phyloP scores from a whole-genome alignment of 192 early-diverging fungal species.

The Chytriomyces sp. region DNA sequence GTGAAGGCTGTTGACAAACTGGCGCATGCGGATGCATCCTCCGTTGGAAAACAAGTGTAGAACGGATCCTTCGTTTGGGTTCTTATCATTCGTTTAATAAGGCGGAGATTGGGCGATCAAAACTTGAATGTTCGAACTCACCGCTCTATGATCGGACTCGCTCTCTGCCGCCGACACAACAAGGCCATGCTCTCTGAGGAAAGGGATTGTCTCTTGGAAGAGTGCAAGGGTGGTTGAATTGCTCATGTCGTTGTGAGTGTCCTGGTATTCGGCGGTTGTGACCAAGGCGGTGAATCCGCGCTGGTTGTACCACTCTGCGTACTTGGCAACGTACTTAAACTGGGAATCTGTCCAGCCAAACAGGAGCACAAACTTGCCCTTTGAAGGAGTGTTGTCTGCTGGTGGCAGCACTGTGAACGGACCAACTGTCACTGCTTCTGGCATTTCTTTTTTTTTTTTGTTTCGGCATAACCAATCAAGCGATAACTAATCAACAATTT shows the following conservation, averaged over 20 bases:
- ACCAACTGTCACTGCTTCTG: neutral
- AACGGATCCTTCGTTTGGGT: neutral
- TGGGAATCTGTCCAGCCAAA: conserved; percentile 24
- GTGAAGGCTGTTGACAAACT: neutral
- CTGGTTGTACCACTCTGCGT: conserved; percentile 13
- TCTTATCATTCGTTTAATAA: neutral
- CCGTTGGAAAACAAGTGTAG: conserved; percentile 20
- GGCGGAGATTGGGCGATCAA: neutral
- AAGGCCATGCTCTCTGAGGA: neutral
- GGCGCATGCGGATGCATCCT: neutral
- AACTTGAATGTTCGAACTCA: neutral
- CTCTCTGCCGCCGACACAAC: neutral
- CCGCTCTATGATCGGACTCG: neutral
- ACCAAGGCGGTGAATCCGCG: neutral
- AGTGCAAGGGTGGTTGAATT: neutral
- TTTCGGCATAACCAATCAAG: neutral
- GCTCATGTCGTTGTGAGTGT: neutral
- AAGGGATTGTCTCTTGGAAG: neutral
- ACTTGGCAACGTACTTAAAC: conserved; percentile 23
- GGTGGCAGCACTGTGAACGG: neutral
- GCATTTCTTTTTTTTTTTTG: neutral
- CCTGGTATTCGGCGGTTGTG: neutral
- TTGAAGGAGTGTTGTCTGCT: neutral
- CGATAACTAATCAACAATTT: no score
- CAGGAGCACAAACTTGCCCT: neutral